These are phyloP conservation scores for Hydrangea macrophylla DNA, from an alignment of 148 eudicot species.

Conservation along the genomic window DNA sequence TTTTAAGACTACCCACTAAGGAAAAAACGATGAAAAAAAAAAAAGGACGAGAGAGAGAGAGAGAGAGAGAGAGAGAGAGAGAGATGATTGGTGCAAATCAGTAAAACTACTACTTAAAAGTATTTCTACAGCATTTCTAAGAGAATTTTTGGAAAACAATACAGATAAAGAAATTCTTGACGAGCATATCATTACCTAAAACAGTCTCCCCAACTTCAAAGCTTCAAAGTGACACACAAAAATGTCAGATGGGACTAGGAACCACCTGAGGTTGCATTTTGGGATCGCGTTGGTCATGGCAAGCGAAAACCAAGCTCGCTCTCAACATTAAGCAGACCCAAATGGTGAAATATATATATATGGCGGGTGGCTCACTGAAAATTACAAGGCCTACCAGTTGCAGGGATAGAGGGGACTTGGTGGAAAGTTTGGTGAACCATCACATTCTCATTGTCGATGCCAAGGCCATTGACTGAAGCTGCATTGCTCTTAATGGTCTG, in stretches of 20 bases:
- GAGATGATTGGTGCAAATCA: background rate
- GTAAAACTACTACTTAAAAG: background rate
- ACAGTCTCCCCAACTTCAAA: background rate
- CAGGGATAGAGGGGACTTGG: conserved; percentile 37
- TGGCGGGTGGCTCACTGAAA: conserved; percentile 35
- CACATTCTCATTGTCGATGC: conserved; percentile 27
- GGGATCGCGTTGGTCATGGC: conserved; percentile 69
- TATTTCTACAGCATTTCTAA: background rate
- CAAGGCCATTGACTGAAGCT: conserved; percentile 30
- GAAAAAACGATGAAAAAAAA: background rate
- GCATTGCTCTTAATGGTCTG: conserved; percentile 49
- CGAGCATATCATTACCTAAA: background rate
- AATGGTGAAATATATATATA: too few relatives aligned
- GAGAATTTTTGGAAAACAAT: background rate
- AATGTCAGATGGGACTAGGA: conserved; percentile 7
- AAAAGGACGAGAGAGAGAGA: background rate
- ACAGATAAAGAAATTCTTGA: background rate
- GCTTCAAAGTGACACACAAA: background rate
- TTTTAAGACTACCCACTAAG: background rate
- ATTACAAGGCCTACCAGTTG: conserved; percentile 39
- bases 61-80: background rate
- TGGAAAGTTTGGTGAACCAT: conserved; percentile 41
- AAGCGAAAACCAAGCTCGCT: conserved; percentile 41
- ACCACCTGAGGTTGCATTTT: background rate
- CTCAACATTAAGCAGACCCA: conserved; percentile 56